phyloP scores from a whole-genome alignment of 805 yeast genomes.

The Candida orba region DNA sequence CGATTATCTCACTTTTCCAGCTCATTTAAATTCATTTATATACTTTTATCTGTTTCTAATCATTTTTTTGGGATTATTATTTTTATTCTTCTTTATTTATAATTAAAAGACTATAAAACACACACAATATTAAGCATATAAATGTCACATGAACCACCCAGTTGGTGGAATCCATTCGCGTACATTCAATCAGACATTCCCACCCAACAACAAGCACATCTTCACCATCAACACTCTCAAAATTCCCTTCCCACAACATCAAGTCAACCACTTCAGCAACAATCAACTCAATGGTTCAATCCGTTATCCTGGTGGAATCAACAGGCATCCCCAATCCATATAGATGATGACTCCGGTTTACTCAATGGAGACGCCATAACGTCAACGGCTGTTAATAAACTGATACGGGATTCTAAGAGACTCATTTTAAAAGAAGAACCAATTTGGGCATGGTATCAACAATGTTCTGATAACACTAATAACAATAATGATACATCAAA shows the following conservation, averaged over 20 bases:
- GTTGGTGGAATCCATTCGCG: slow-evolving; percentile 4
- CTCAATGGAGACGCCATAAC: background rate
- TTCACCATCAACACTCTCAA: background rate
- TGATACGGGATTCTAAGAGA: slow-evolving; percentile 15
- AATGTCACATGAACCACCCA: no score
- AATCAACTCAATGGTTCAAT: slow-evolving; percentile 1
- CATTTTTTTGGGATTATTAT: no score
- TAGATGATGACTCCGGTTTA: background rate
- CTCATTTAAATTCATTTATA: background rate
- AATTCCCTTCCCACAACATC: background rate
- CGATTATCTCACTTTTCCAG: slow-evolving; percentile 9
- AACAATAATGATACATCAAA: no score
- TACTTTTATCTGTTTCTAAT: background rate
- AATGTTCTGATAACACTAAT: background rate
- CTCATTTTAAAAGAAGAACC: slow-evolving; percentile 13
- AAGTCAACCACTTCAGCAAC: background rate
- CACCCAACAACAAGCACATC: slow-evolving; percentile 2
- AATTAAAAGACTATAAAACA: background rate
- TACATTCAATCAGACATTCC: slow-evolving; percentile 3
- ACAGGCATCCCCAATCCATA: background rate
- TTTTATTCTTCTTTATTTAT: no score
- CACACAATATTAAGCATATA: background rate
- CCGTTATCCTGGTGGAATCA: slow-evolving; percentile 1
- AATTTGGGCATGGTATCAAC: slow-evolving; percentile 23
- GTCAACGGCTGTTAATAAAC: slow-evolving; percentile 6